phyloP scores from a whole-genome alignment of 2,329 filamentous ascomycete genomes.

The Chalaropsis thielavioides region DNA sequence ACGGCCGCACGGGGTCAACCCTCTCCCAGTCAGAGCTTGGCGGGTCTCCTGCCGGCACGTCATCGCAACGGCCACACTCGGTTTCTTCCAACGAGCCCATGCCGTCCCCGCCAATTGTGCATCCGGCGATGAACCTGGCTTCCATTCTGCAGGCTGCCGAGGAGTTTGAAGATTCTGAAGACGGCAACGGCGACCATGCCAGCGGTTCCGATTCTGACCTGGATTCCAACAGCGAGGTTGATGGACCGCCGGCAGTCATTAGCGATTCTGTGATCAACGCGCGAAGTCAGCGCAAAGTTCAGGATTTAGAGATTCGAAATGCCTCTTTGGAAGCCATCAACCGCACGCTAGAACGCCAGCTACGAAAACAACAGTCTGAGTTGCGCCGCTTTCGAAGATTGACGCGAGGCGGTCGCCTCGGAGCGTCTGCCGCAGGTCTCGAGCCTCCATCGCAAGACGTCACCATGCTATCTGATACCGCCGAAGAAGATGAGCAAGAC shows the following conservation, averaged over 20 bases:
- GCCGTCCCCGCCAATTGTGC: conserved; percentile 13
- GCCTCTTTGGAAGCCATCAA: conserved; percentile 93
- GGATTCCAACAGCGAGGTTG: conserved; percentile 11
- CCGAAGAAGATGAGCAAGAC: conserved; percentile 28
- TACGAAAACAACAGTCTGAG: conserved; percentile 82
- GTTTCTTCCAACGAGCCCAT: conserved; percentile 2
- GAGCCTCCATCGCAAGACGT: conserved; percentile 31
- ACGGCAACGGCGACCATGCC: background rate
- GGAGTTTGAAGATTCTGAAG: conserved; percentile 27
- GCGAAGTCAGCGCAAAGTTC: conserved; percentile 79
- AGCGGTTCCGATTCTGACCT: conserved; percentile 11
- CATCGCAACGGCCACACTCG: conserved; percentile 22
- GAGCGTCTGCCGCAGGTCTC: conserved; percentile 32
- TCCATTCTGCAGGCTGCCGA: conserved; percentile 43
- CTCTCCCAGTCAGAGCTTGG: conserved; percentile 12
- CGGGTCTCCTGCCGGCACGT: background rate
- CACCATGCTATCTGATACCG: conserved; percentile 35
- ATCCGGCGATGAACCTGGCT: conserved; percentile 35
- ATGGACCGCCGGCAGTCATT: conserved; percentile 11
- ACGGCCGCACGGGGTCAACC: conserved; percentile 10
- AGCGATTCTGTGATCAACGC: conserved; percentile 77
- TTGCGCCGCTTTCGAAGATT: conserved; percentile 74
- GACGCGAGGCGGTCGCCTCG: conserved; percentile 64
- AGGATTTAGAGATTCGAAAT: conserved; percentile 93
- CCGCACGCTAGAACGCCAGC: conserved; percentile 73